Evolutionary conservation across 176 grass and related monocot genomes (phyloP).

Genomic region (Oryza longistaminata): DNA sequence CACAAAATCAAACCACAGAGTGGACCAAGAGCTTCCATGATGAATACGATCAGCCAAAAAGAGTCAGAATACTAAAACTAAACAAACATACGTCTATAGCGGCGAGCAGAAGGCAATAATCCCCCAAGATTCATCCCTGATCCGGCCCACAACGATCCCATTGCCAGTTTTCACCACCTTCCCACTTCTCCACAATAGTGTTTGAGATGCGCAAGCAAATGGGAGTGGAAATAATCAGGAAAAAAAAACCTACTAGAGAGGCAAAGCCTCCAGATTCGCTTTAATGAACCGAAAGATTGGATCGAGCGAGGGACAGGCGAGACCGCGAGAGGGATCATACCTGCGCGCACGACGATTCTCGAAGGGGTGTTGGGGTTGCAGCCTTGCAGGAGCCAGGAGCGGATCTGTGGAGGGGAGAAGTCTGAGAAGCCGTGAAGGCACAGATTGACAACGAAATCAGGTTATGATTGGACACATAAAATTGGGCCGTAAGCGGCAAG

Average conservation of each 20-base stretch:
- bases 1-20: neutral
- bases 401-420: neutral
- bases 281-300: too few relatives aligned
- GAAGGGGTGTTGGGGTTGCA: neutral
- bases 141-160: neutral
- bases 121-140: neutral
- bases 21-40: neutral
- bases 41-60: neutral
- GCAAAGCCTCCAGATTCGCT: neutral
- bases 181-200: neutral
- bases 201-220: neutral
- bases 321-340: neutral
- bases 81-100: neutral
- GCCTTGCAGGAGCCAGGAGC: neutral
- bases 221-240: neutral
- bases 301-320: neutral
- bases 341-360: neutral
- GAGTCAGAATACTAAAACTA: too few relatives aligned
- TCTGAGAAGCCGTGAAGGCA: neutral
- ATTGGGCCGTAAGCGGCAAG: too few relatives aligned
- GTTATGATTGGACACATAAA: too few relatives aligned
- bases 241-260: neutral
- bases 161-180: neutral
- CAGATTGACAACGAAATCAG: too few relatives aligned
- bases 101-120: neutral